Evolutionary conservation across 1,284 basidiomycete genomes (phyloP), one percentile per base, ranked within the genome.

Genomic region (Sporisorium scitamineum): DNA sequence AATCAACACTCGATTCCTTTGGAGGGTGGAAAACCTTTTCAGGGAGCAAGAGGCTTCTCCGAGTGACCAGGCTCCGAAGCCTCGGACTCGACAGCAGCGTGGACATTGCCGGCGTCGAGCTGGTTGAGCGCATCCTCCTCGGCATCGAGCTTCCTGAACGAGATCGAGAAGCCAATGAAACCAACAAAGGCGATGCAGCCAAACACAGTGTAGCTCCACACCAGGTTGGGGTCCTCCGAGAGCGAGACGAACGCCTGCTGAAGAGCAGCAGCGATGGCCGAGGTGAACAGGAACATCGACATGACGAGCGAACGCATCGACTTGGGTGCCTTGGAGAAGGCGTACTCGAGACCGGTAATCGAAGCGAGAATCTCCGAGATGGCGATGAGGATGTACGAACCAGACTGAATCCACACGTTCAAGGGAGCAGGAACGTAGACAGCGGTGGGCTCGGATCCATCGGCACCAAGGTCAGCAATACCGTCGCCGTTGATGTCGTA

Each of bases 291-390:
- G 92, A 85, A 82, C 48, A 80, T 59, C 31, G 69, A 70, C 83
- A 84, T 85, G 58, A 86, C 84, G 39, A 87, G 80, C 32, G 85
- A 86, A 9, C 85, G 80, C 86, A 87, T 86, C 66, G 82, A 84
- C 64, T 80, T 84, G 59, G 86, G 86, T 10, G 86, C 86, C 76
- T 86, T 94, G 66, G 92, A 93, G 87, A 92, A 94, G n/a, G 93
- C 94, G 84, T 94, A 94, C 85, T 95, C 94, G 75, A 88, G 81
- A 56, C 86, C 86, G 20, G 93, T 94, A 86, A 95, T 93, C 10
- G 91, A 92, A 0, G 93, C 92, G 58, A 95, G 89, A 82, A 95
- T 93, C 87, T 88, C 88, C 20, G 86, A 87, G 53, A 87, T 59
- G 42, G 87, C 88, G 22, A 88, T 87, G n/a, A 88, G 76, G 24